phyloP scores from a whole-genome alignment of 2,329 filamentous ascomycete genomes.

The Colletotrichum viniferum region DNA sequence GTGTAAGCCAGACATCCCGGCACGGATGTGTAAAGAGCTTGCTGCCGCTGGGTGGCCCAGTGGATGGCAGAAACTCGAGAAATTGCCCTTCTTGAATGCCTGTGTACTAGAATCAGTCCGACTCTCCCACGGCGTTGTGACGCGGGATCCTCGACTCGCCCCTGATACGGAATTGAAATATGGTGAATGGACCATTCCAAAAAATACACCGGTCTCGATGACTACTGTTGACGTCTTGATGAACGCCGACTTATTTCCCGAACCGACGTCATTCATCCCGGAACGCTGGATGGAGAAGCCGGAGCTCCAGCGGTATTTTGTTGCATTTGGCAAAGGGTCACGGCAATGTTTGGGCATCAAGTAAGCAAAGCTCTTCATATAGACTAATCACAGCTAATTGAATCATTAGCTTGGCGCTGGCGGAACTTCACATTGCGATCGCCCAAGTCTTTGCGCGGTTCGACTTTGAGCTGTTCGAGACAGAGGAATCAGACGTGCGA shows the following conservation, averaged over 20 bases:
- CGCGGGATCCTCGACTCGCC: constrained; percentile 31
- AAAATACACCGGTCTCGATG: constrained; percentile 39
- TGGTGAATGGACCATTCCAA: constrained; percentile 32
- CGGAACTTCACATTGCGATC: constrained; percentile 26
- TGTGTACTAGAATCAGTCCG: constrained; percentile 43
- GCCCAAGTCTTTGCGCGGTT: constrained; percentile 25
- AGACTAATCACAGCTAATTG: not conserved
- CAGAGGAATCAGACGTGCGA: constrained; percentile 24
- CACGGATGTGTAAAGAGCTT: constrained; percentile 38
- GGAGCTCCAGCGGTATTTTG: constrained; percentile 25
- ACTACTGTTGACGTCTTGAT: constrained; percentile 32
- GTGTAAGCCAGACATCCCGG: constrained; percentile 31
- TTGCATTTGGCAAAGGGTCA: constrained; percentile 26
- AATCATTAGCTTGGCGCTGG: constrained; percentile 22
- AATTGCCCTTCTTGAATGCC: constrained; percentile 41
- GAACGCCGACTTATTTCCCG: constrained; percentile 26
- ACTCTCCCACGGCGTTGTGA: constrained; percentile 40
- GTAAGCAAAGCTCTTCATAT: constrained; percentile 3
- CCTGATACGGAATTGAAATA: constrained; percentile 33
- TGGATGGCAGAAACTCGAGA: constrained; percentile 31
- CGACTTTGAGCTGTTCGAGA: constrained; percentile 30
- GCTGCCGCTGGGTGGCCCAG: not conserved
- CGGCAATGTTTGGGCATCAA: constrained; percentile 28
- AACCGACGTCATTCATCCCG: constrained; percentile 27
- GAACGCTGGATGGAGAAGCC: constrained; percentile 27